phyloP scores from a whole-genome alignment of 2,329 filamentous ascomycete genomes.

The Hymenoscyphus fructigenus region DNA sequence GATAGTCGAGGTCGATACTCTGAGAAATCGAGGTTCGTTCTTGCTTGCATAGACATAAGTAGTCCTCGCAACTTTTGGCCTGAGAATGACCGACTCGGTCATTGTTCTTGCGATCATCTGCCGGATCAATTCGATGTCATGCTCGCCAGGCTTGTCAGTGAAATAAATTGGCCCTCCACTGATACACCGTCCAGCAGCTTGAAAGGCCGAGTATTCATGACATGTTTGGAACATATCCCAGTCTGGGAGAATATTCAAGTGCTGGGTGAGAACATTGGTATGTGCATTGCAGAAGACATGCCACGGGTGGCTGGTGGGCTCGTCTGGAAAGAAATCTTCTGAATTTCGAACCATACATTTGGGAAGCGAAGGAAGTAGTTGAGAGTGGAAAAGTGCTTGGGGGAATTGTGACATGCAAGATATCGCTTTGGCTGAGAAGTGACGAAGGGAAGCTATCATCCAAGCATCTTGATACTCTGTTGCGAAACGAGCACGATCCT shows the following conservation, averaged over 20 bases:
- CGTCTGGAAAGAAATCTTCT: slow-evolving; percentile 22
- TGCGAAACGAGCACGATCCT: slow-evolving; percentile 9
- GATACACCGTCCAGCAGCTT: slow-evolving; percentile 17
- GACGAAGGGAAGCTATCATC: slow-evolving; percentile 4
- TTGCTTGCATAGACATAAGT: slow-evolving; percentile 15
- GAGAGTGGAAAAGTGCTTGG: slow-evolving; percentile 15
- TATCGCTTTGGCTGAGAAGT: slow-evolving; percentile 19
- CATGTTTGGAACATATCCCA: slow-evolving; percentile 22
- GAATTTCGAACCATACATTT: slow-evolving; percentile 19
- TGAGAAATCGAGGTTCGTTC: slow-evolving; percentile 11
- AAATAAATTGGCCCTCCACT: slow-evolving; percentile 21
- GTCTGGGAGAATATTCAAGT: slow-evolving; percentile 16
- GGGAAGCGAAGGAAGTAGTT: slow-evolving; percentile 11
- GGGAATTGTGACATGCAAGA: slow-evolving; percentile 24
- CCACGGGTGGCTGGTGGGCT: slow-evolving; percentile 18
- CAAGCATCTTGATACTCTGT: slow-evolving; percentile 17
- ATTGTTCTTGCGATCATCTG: slow-evolving; percentile 14
- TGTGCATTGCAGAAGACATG: slow-evolving; percentile 22
- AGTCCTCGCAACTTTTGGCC: slow-evolving; percentile 13
- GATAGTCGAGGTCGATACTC: slow-evolving; percentile 12
- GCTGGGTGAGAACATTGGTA: slow-evolving; percentile 15
- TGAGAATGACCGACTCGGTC: slow-evolving; percentile 10
- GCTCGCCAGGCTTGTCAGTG: slow-evolving; percentile 17
- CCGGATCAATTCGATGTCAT: slow-evolving; percentile 11
- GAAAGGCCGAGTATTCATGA: slow-evolving; percentile 15